These are phyloP conservation scores for Monosporozyma siamensis DNA, from an alignment of 805 yeast genomes.

Conservation along the genomic window DNA sequence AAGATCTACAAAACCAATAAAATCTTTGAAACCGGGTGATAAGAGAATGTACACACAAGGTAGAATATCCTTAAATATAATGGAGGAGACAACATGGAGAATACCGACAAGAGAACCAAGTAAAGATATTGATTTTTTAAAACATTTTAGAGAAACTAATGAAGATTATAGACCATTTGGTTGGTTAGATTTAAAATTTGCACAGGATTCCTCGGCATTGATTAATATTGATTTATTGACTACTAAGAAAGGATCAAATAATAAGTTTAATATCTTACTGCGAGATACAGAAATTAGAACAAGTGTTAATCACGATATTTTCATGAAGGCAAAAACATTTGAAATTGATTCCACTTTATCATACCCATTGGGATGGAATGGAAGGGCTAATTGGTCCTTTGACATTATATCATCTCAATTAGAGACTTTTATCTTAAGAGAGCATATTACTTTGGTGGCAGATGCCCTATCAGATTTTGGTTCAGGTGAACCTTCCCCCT, in stretches of 20 bases:
- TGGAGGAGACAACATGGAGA: conserved; percentile 59
- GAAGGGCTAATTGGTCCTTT: conserved; percentile 59
- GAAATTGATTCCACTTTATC: conserved; percentile 47
- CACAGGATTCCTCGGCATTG: conserved; percentile 41
- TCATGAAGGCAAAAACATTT: conserved; percentile 55
- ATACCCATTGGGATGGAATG: conserved; percentile 80
- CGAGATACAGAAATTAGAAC: conserved; percentile 57
- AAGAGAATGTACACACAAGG: conserved; percentile 49
- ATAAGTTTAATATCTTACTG: conserved; percentile 38
- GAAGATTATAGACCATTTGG: conserved; percentile 63
- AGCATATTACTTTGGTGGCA: conserved; percentile 63
- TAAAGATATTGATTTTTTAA: conserved; percentile 48
- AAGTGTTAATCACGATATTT: conserved; percentile 80
- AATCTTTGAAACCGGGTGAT: conserved; percentile 39
- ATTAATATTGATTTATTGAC: conserved; percentile 45
- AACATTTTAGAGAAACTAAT: conserved; percentile 26
- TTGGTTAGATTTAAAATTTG: conserved; percentile 73
- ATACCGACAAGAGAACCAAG: conserved; percentile 80
- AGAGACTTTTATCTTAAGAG: conserved; percentile 62
- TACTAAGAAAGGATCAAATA: conserved; percentile 46
- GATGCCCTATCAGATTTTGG: conserved; percentile 73
- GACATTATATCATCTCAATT: conserved; percentile 42
- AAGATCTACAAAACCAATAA: conserved; percentile 42
- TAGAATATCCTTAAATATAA: conserved; percentile 43
- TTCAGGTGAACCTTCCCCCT: conserved; percentile 59